phyloP scores from a whole-genome alignment of 345 rosid genomes.

The Melaleuca alternifolia region DNA sequence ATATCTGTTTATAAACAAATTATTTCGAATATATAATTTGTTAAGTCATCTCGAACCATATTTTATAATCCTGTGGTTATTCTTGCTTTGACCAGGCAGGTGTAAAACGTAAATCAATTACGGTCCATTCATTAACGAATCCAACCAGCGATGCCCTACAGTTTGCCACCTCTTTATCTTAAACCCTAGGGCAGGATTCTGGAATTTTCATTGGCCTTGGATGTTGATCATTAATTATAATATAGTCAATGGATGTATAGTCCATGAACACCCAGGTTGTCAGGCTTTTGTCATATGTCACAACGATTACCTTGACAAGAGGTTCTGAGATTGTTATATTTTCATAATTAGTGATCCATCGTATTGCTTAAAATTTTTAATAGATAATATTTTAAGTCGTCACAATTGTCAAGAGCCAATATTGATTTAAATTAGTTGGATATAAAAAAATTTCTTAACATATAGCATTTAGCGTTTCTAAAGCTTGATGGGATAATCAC shows the following conservation, averaged over 20 bases:
- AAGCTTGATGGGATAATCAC: fast-evolving
- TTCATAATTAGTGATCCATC: not conserved
- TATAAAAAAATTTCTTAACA: not conserved
- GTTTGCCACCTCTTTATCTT: not conserved
- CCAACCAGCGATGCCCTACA: not conserved
- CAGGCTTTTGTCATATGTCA: not conserved
- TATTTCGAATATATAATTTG: not conserved
- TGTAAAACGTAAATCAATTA: not conserved
- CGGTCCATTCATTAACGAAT: not conserved
- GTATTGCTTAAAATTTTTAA: not conserved
- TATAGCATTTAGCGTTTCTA: not conserved
- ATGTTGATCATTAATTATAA: not conserved
- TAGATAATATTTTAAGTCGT: too few species aligned
- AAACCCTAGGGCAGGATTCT: not conserved
- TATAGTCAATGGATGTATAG: not conserved
- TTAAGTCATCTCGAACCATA: not conserved
- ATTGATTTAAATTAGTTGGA: not conserved
- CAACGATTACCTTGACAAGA: not conserved
- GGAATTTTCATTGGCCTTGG: not conserved
- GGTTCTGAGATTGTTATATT: not conserved
- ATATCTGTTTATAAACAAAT: not conserved
- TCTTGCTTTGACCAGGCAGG: not conserved
- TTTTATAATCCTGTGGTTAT: not conserved
- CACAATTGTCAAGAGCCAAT: not conserved
- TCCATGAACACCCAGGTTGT: not conserved